phyloP scores from a whole-genome alignment of 495 filamentous ascomycete genomes.

The Choiromyces venosus region DNA sequence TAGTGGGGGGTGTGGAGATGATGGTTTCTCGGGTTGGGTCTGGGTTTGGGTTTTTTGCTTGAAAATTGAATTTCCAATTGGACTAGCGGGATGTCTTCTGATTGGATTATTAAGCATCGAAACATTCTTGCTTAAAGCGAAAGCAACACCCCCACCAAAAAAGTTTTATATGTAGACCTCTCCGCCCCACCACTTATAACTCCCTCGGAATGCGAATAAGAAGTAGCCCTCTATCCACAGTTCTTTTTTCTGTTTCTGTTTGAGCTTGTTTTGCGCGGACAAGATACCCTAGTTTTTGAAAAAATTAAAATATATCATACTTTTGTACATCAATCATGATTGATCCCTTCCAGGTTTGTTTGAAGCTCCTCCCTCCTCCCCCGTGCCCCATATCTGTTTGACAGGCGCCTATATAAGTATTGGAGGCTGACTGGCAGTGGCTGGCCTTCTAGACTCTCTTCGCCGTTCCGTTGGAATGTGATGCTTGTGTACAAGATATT shows the following conservation, averaged over 20 bases:
- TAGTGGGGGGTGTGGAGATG: not conserved
- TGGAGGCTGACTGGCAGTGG: slow-evolving; percentile 2
- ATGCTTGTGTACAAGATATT: slow-evolving; percentile 77
- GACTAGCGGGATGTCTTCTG: not conserved
- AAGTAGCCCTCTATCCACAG: not conserved
- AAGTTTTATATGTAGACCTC: not conserved
- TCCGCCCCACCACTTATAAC: not conserved
- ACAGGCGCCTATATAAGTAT: not conserved
- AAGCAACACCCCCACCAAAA: not conserved
- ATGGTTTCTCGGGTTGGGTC: slow-evolving; percentile 1
- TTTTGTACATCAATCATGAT: slow-evolving; percentile 48
- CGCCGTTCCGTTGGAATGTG: slow-evolving; percentile 88
- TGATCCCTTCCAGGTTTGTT: slow-evolving; percentile 56
- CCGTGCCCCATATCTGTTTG: not conserved
- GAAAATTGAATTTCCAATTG: slow-evolving; percentile 2
- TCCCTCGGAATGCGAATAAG: not conserved
- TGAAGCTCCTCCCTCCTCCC: not conserved
- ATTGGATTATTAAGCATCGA: slow-evolving; percentile 28
- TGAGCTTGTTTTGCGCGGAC: not conserved
- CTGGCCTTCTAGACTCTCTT: slow-evolving; percentile 66
- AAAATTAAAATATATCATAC: slow-evolving; percentile 7
- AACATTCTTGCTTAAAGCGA: too few relatives aligned
- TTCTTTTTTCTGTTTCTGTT: not conserved
- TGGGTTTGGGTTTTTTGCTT: not conserved
- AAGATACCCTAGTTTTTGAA: not conserved